These are phyloP conservation scores for Botrytis aclada DNA, from an alignment of 2,329 filamentous ascomycete species.

Conservation along the genomic window DNA sequence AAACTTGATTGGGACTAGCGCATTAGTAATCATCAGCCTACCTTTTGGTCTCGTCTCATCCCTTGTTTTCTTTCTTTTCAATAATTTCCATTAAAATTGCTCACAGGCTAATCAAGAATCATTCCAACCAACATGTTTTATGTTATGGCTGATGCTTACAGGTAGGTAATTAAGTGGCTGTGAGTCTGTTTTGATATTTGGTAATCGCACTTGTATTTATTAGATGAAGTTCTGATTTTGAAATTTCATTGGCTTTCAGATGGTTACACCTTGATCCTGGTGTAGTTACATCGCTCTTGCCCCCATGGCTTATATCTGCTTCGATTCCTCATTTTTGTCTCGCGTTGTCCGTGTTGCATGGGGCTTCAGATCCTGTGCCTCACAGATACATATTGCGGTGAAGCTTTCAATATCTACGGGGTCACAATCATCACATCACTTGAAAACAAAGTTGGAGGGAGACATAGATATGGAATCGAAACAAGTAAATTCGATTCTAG, in stretches of 20 bases:
- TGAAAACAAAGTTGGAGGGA: neutral
- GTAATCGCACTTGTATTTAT: neutral
- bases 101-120: neutral
- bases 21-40: neutral
- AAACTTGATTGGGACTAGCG: neutral
- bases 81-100: neutral
- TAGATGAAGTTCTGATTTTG: neutral
- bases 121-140: neutral
- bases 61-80: neutral
- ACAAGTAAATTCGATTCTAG: neutral
- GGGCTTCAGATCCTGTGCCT: neutral
- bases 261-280: neutral
- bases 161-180: neutral
- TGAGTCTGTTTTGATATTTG: neutral
- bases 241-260: neutral
- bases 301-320: neutral
- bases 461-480: neutral
- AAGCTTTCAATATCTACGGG: neutral
- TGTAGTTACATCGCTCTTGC: conserved; percentile 4
- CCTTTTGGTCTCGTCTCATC: neutral
- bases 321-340: neutral
- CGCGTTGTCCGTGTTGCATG: neutral
- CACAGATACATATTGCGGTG: neutral
- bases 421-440: neutral
- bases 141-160: neutral